Conservation (phyloP, 2,329 filamentous ascomycete species). For the Fonsecaea erecta region DNA sequence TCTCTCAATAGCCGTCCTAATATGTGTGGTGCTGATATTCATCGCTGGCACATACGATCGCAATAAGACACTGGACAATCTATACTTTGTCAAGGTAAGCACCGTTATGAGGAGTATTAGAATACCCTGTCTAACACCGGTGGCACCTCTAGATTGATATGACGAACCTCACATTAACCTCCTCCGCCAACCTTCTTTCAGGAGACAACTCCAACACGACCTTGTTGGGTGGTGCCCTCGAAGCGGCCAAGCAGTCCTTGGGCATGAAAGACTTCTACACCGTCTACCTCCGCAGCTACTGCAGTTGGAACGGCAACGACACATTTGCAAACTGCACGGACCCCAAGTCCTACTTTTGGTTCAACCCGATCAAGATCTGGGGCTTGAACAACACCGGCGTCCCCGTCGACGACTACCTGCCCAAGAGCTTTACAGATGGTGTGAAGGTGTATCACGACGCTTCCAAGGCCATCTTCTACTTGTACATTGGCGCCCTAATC, state of each 20-base stretch:
- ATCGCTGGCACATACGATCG: conserved; percentile 60
- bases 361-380: conserved; percentile 70
- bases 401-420: conserved; percentile 66
- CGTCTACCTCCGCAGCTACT: conserved; percentile 86
- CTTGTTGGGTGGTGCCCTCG: conserved; percentile 41
- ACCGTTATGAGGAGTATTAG: neutral
- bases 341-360: conserved; percentile 75
- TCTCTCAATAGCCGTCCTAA: conserved; percentile 75
- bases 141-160: conserved; percentile 62
- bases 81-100: conserved; percentile 61
- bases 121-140: neutral
- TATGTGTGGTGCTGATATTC: conserved; percentile 67
- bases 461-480: conserved; percentile 80
- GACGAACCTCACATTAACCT: conserved; percentile 61
- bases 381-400: conserved; percentile 59
- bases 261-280: conserved; percentile 77
- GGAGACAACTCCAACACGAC: conserved; percentile 44
- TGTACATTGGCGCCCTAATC: conserved; percentile 74
- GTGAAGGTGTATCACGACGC: conserved; percentile 75
- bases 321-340: conserved; percentile 68
- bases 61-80: conserved; percentile 51
- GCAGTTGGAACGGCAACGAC: conserved; percentile 63
- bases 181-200: conserved; percentile 44
- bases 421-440: conserved; percentile 67
- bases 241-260: conserved; percentile 51